Base-by-base conservation (phyloP, 352 stramenopile species). In the Phytopythium chamaehyphon region DNA sequence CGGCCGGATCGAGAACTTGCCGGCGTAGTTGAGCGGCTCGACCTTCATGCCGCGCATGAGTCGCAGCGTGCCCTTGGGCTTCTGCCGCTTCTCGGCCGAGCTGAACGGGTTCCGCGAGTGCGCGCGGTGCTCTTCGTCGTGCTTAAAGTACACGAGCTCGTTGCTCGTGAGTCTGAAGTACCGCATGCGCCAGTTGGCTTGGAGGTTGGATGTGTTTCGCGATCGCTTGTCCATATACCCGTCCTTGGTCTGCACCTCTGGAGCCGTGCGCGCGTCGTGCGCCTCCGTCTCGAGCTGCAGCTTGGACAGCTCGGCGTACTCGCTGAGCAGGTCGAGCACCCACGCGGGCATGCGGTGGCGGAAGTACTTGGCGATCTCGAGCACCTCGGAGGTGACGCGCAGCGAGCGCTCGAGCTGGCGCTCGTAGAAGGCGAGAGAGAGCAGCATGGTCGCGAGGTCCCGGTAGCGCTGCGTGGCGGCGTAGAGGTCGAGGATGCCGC, bases 151-250 rank as follows among this genome's bases (percentile, higher is more conserved):
- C 11, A 58, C 31, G 35, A 92, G 61, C 56, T 77, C 58, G 33
- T 51, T 70, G 14, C 62, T 72, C 12, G 59, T 58, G 33, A 92
- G 53, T 37, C 70, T 48, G 23, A 90, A 65, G 45, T 72, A 85
- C 19, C 78, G 64, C 69, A 83, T 87, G 48, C 74, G 69, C 82
- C 82, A 92, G 44, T 90, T 90, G 33, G 78, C 78, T 36, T 87
- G 75, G 15, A 90, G 57, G 19, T 73, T 78, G 42, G 57, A 66
- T 9, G 70, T 66, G 14, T 69, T 67, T 21, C 76, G 59, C 10
- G 76, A 54, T 21, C 76, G 56, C 59, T 92, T 88, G 63, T 92
- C 82, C 52, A 86, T 54, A 38, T 83, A 73, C 0, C 56, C 72
- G 12, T 61, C 54, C 47, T 72, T 63, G 3, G n/a, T 38, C 16